These are phyloP conservation scores for Agrocybe pediades DNA, from an alignment of 768 basidiomycete species.

Conservation along the genomic window DNA sequence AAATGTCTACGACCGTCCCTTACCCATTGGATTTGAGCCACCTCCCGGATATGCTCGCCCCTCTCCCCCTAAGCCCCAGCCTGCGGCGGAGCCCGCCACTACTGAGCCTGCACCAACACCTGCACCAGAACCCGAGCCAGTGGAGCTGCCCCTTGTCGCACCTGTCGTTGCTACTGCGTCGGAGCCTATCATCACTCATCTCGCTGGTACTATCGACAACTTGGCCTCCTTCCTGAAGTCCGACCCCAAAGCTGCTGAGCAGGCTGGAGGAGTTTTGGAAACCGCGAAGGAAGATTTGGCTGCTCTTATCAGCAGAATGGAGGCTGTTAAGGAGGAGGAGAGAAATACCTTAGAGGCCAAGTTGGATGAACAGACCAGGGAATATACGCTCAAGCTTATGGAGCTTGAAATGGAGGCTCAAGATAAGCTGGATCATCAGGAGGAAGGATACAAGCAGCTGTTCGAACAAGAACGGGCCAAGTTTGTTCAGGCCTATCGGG, in stretches of 20 bases:
- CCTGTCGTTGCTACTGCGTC: slow-evolving; percentile 76
- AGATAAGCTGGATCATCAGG: slow-evolving; percentile 82
- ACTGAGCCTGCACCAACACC: background rate
- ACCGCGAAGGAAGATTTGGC: slow-evolving; percentile 82
- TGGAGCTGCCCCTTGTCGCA: slow-evolving; percentile 75
- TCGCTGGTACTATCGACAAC: slow-evolving; percentile 91
- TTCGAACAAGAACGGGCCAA: slow-evolving; percentile 77
- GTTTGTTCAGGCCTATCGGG: slow-evolving; percentile 78
- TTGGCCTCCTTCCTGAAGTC: slow-evolving; percentile 82
- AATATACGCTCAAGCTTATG: slow-evolving; percentile 80
- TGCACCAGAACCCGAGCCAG: slow-evolving; percentile 24
- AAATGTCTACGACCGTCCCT: slow-evolving; percentile 63
- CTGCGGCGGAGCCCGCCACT: slow-evolving; percentile 20
- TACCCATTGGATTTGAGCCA: slow-evolving; percentile 94
- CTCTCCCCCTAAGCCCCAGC: slow-evolving; percentile 42
- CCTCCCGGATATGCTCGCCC: slow-evolving; percentile 86
- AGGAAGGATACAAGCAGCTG: slow-evolving; percentile 81
- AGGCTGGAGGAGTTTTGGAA: slow-evolving; percentile 76
- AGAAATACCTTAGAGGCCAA: slow-evolving; percentile 58
- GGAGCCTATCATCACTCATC: slow-evolving; percentile 92
- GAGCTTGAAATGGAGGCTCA: slow-evolving; percentile 85
- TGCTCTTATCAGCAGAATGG: slow-evolving; percentile 73
- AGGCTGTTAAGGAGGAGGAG: slow-evolving; percentile 81
- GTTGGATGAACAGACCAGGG: slow-evolving; percentile 81
- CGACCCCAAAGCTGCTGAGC: slow-evolving; percentile 64